Percentiles rank a stretch among this genome's conserved stretches.
Evolutionary conservation across 257 asterid genomes (phyloP).

Genomic region (Solanum tarijense): DNA sequence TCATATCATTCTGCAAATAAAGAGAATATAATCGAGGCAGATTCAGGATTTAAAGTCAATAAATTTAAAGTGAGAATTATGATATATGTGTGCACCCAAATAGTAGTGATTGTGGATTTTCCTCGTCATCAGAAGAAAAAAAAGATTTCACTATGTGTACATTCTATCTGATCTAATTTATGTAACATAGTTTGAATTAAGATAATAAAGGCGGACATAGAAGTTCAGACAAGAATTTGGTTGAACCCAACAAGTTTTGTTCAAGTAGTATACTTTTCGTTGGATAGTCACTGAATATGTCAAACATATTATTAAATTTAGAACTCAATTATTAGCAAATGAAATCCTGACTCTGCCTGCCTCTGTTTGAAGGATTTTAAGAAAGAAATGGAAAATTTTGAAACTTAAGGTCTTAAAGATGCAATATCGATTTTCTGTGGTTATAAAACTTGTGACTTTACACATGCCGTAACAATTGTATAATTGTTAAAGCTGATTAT

Average conservation of each 20-base stretch:
- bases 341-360: not conserved
- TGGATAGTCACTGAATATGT: too few species aligned
- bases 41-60: not conserved
- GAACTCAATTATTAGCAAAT: too few species aligned
- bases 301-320: too few species aligned
- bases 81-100: too few species aligned
- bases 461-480: not conserved
- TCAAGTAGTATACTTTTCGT: too few species aligned
- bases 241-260: not conserved
- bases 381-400: not conserved
- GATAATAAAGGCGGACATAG: not conserved
- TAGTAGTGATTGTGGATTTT: too few species aligned
- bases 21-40: not conserved
- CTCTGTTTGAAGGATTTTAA: not conserved
- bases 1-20: constrained; percentile 10
- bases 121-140: too few species aligned
- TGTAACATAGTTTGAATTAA: not conserved
- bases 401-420: not conserved
- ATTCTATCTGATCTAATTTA: not conserved
- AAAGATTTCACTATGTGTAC: not conserved
- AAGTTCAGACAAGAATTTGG: not conserved
- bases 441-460: not conserved
- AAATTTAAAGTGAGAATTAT: fast-evolving
- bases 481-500: not conserved
- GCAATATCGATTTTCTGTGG: not conserved